phyloP scores from a whole-genome alignment of 169 alveolate genomes.

The Cryptosporidium ryanae region DNA sequence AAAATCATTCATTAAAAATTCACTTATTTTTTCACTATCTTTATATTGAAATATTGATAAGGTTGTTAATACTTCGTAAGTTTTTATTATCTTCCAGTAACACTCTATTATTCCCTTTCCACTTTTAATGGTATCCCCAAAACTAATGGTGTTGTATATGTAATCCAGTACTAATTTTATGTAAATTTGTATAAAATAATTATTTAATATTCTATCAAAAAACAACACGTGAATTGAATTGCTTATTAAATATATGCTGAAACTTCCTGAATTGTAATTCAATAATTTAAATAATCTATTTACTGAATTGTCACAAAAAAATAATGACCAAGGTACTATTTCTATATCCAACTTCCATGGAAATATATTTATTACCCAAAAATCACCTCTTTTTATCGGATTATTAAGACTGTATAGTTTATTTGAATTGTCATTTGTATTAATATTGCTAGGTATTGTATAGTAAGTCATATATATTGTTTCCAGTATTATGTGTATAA shows the following conservation, averaged over 20 bases:
- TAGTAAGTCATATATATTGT: slow-evolving; percentile 33
- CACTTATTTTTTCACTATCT: neutral
- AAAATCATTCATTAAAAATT: slow-evolving; percentile 24
- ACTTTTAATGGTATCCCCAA: neutral
- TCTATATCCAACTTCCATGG: slow-evolving; percentile 55
- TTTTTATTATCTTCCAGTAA: slow-evolving; percentile 23
- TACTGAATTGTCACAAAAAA: slow-evolving; percentile 30
- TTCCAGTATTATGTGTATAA: slow-evolving; percentile 17
- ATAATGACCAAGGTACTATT: slow-evolving; percentile 35
- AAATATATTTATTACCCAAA: slow-evolving; percentile 1
- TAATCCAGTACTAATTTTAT: neutral
- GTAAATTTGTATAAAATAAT: neutral
- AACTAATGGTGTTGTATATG: neutral
- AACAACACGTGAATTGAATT: neutral
- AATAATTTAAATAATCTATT: slow-evolving; percentile 6
- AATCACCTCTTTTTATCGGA: slow-evolving; percentile 7
- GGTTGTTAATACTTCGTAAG: slow-evolving; percentile 19
- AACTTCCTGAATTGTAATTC: slow-evolving; percentile 13
- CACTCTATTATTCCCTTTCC: slow-evolving; percentile 3
- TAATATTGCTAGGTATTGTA: slow-evolving; percentile 22
- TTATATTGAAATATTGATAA: slow-evolving; percentile 17
- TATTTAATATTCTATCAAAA: neutral
- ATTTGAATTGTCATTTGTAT: neutral
- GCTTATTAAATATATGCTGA: neutral
- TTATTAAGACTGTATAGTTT: neutral